phyloP scores from a whole-genome alignment of 2,329 filamentous ascomycete genomes.

The Penicillium fuscoglaucum region DNA sequence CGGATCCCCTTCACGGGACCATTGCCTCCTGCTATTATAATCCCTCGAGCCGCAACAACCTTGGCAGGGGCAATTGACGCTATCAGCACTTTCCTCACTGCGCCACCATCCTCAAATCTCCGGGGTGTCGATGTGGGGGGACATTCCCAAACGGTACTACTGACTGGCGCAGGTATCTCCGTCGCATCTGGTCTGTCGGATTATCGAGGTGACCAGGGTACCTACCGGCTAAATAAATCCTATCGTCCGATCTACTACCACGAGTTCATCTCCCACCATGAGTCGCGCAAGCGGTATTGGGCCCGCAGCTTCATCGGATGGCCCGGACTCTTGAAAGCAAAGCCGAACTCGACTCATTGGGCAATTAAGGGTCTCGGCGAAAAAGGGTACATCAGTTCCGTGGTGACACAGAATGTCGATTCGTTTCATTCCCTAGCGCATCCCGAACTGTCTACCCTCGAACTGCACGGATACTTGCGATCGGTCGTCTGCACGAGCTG shows the following conservation, averaged over 20 bases:
- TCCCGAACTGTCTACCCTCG: slow-evolving; percentile 70
- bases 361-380: slow-evolving; percentile 71
- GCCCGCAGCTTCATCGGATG: slow-evolving; percentile 91
- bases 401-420: slow-evolving; percentile 96
- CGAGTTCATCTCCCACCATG: slow-evolving; percentile 81
- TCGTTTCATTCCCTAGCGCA: slow-evolving; percentile 84
- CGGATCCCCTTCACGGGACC: slow-evolving; percentile 89
- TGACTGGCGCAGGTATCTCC: slow-evolving; percentile 86
- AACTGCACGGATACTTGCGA: slow-evolving; percentile 88
- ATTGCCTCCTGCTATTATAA: slow-evolving; percentile 71
- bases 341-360: slow-evolving; percentile 75
- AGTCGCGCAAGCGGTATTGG: slow-evolving; percentile 91
- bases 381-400: slow-evolving; percentile 69
- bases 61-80: slow-evolving; percentile 73
- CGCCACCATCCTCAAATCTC: slow-evolving; percentile 55
- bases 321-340: slow-evolving; percentile 75
- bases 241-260: slow-evolving; percentile 92
- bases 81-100: slow-evolving; percentile 71
- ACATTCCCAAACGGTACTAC: slow-evolving; percentile 61
- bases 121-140: slow-evolving; percentile 45
- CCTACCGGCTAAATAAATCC: slow-evolving; percentile 85
- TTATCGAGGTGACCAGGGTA: slow-evolving; percentile 85
- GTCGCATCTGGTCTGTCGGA: slow-evolving; percentile 91
- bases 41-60: slow-evolving; percentile 70
- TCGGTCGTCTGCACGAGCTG: slow-evolving; percentile 80